A percentile compares a stretch with the other conserved stretches of the same genome.
These are phyloP conservation scores for Heimioporus sp. DNA, from an alignment of 768 basidiomycete genomes.

Conservation along the genomic window DNA sequence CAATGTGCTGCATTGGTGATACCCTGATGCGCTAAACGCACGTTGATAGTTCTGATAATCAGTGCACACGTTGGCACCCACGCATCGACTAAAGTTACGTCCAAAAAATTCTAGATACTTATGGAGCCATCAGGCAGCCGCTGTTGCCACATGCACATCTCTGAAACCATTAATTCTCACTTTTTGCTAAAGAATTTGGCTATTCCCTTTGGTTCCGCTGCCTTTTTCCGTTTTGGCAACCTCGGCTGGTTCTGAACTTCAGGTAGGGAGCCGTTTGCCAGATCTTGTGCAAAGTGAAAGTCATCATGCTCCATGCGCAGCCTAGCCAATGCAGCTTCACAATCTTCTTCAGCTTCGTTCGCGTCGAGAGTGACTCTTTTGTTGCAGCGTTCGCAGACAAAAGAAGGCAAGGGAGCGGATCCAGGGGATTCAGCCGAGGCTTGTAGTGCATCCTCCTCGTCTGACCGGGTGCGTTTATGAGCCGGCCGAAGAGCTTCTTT, in stretches of 20 bases:
- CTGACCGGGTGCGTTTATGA: conserved; percentile 41
- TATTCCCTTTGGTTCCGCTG: conserved; percentile 37
- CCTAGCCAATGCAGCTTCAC: conserved; percentile 36
- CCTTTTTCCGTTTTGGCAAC: conserved; percentile 32
- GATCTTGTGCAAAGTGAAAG: conserved; percentile 83
- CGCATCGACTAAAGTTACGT: no score
- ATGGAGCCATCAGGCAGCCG: no score
- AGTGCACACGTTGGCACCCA: no score
- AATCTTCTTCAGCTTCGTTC: conserved; percentile 25
- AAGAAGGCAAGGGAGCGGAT: conserved; percentile 31
- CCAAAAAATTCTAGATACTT: no score
- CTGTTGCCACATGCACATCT: no score
- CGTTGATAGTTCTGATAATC: no score
- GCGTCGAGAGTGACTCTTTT: conserved; percentile 40
- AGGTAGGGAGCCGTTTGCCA: conserved; percentile 45
- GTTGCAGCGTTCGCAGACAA: conserved; percentile 58
- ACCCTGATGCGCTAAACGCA: no score
- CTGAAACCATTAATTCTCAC: conserved; percentile 11
- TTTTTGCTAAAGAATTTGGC: conserved; percentile 45
- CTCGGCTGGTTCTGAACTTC: conserved; percentile 10
- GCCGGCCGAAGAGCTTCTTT: conserved; percentile 22
- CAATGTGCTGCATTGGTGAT: no score
- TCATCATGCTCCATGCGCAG: conserved; percentile 77
- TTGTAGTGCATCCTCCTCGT: conserved; percentile 3
- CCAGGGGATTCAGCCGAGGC: neutral